A percentile compares a stretch with the other conserved stretches of the same genome.
These are phyloP conservation scores for Neoscytalidium dimidiatum DNA, from an alignment of 2,329 filamentous ascomycete genomes.

Conservation along the genomic window DNA sequence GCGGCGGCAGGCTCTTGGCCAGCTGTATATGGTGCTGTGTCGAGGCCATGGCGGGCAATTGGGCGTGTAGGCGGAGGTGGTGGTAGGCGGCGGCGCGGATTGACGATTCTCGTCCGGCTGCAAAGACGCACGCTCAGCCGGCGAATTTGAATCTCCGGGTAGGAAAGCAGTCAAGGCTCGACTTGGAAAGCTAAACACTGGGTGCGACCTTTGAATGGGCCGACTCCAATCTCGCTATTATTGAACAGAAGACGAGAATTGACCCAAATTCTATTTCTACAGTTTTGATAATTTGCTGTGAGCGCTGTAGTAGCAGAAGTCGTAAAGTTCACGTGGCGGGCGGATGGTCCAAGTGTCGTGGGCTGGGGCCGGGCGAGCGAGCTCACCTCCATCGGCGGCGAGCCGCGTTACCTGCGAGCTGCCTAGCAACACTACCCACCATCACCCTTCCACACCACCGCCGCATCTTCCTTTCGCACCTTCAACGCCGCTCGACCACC, in stretches of 20 bases:
- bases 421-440: slow-evolving; percentile 18
- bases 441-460: slow-evolving; percentile 20
- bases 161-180: not conserved
- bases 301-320: not conserved
- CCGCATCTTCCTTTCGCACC: slow-evolving; percentile 21
- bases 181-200: not conserved
- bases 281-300: not conserved
- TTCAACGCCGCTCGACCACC: slow-evolving; percentile 12
- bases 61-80: not conserved
- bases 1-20: slow-evolving; percentile 72
- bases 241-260: not conserved
- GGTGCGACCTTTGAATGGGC: not conserved
- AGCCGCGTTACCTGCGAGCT: slow-evolving; percentile 15
- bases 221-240: not conserved
- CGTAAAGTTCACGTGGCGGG: not conserved
- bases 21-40: slow-evolving; percentile 49
- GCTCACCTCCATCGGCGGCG: slow-evolving; percentile 11
- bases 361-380: not conserved
- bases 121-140: not conserved
- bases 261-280: too few species aligned
- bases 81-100: not conserved
- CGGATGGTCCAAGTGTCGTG: not conserved
- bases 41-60: slow-evolving; percentile 26
- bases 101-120: not conserved
- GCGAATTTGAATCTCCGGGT: slow-evolving; percentile 7